Base-by-base conservation (phyloP, 2,329 filamentous ascomycete genomes). In the Verticillium isaacii region DNA sequence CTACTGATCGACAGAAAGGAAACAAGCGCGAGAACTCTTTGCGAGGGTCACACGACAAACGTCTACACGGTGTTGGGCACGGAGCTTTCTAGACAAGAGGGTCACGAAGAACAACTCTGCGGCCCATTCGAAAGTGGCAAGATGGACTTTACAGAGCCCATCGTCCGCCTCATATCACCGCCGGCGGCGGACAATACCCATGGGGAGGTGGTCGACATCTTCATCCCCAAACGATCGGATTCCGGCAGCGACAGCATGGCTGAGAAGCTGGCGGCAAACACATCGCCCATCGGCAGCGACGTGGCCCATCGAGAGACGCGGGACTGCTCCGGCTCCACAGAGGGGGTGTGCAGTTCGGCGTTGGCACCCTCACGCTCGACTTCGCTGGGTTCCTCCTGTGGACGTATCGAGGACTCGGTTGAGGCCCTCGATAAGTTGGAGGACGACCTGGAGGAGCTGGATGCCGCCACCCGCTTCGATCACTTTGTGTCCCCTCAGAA, bases 401-500 rank as follows among this genome's bases (percentile, higher is more conserved):
- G 80, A 32, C 81, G 84, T 19, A 88, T 89, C 58, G 86, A 89
- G 68, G 86, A 88, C 69, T 88, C 85, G 1, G 74, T 89, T 9
- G 85, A 87, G 69, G 85, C 85, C 64, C 75, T 89, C 23, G 86
- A 89, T 68, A 77, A 78, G 63, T 76, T 89, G 17, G 85, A 89
- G 66, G 86, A 89, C 36, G 79, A 87, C 58, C 76, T 88, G 11
- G 85, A 89, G 66, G 83, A 79, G 2, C 75, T 86, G 37, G 69
- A 76, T 58, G 73, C 73, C n/a, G 72, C 78, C 12, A 70, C 80
- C 0, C 72, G 69, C 2, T 62, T 77, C 12, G 68, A 71, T 19
- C 72, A 69, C 7, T 69, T 77, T 12, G 64, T 69, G 3, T 74
- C 75, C 2, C 66, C 71, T 3, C 68, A 70, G 17, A 67, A 65